Base-by-base conservation (phyloP, 257 asterid species). In the Petrea volubilis region DNA sequence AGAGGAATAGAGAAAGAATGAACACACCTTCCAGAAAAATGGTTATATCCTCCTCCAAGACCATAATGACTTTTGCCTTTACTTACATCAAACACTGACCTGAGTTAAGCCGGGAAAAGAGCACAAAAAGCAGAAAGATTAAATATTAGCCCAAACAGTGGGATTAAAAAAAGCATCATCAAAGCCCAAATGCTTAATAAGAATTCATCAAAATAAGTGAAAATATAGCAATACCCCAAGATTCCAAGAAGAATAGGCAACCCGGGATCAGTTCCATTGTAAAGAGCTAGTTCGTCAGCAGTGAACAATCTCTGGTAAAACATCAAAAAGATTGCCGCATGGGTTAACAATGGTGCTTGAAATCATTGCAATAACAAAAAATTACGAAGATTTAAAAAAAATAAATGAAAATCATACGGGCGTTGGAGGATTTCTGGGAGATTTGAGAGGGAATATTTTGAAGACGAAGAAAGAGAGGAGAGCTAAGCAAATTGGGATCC, bases 21-120 rank as follows among this genome's bases (percentile, higher is more conserved):
- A 49, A n/a, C 44, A 28, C 7, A 88, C 98, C 97, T 91, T 77
- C 97, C 98, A 2, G 97, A 74, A 58, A 91, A 91, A 76, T 91
- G 97, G 64, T 67, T 80, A 77, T 93, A 93, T 61, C 92, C 92
- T 62, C 94, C 97, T 75, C 96, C 98, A 34, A 74, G 75, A 49
- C 97, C 96, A 65, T 93, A 93, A 64, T 91, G 98, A 74, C 84
- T 83, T 77, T 77, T 91, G 43, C 97, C 98, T 74, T 85, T 91
- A 53, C 87, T 93, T 40, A 93, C 98, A 84, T 93, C 98, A 80
- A 91, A 93, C 63, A 93, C 98, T 36, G 97, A 93, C 78, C 98
- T 92, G 84, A 33, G 4, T 14, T 25, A 52, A 33, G 23, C 31
- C 1, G 17, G n/a, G 28, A 34, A 44, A 6, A 57, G 36, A 15